Conservation (phyloP, 495 filamentous ascomycete genomes). For the Astrothelium subdiscretum region DNA sequence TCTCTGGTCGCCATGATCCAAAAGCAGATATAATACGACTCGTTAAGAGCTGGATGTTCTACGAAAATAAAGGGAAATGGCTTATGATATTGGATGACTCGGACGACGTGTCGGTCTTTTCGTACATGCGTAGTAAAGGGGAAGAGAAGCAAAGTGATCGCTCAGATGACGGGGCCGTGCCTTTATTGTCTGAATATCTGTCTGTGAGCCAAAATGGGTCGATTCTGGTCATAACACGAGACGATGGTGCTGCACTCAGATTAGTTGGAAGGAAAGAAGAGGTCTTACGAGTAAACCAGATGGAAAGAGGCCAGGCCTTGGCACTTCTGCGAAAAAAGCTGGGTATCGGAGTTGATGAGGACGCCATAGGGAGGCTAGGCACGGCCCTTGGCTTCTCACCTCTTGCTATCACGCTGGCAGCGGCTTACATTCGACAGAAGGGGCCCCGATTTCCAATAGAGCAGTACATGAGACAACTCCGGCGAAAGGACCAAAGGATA, state of each 20-base stretch:
- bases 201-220: conserved; percentile 25
- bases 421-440: conserved; percentile 32
- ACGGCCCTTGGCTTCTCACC: conserved; percentile 35
- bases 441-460: conserved; percentile 21
- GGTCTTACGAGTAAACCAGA: conserved; percentile 5
- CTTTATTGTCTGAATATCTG: conserved; percentile 8
- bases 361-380: conserved; percentile 19
- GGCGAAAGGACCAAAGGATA: conserved; percentile 27
- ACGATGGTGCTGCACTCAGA: conserved; percentile 10
- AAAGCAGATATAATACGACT: conserved; percentile 30
- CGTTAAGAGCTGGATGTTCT: conserved; percentile 31
- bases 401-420: conserved; percentile 42
- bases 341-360: not conserved
- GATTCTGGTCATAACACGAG: conserved; percentile 34
- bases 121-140: conserved; percentile 16
- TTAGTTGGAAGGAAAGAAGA: not conserved
- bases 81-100: conserved; percentile 37
- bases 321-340: conserved; percentile 4
- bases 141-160: conserved; percentile 8
- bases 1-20: conserved; percentile 28
- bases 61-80: conserved; percentile 22
- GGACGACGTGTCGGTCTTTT: conserved; percentile 27
- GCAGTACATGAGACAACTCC: conserved; percentile 29
- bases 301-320: conserved; percentile 13
- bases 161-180: not conserved